Evolutionary conservation across 495 filamentous ascomycete genomes (phyloP).

Genomic region (Neurospora sp.): DNA sequence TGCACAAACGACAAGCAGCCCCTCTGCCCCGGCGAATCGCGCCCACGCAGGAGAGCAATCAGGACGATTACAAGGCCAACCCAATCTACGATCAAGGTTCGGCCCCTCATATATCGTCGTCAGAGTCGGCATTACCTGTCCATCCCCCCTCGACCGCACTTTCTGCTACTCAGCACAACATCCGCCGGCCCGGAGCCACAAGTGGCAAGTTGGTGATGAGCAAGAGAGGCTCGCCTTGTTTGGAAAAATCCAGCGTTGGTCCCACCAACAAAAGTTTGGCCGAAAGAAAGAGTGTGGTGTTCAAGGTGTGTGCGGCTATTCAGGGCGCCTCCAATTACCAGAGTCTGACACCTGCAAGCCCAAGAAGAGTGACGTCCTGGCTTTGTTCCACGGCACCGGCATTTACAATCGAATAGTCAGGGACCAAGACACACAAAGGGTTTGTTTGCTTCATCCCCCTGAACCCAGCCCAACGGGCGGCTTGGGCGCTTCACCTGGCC

Average conservation of each 20-base stretch:
- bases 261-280: not conserved
- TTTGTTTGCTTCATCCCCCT: not conserved
- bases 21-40: not conserved
- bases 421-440: not conserved
- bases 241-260: not conserved
- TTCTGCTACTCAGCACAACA: conserved; percentile 1
- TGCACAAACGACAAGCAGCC: not conserved
- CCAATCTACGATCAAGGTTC: not conserved
- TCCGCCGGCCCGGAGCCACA: conserved; percentile 8
- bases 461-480: not conserved
- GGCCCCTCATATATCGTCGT: conserved; percentile 1
- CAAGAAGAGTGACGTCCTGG: not conserved
- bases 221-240: not conserved
- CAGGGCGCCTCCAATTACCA: not conserved
- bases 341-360: conserved; percentile 1
- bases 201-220: not conserved
- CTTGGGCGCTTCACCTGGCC: not conserved
- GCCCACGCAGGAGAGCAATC: not conserved
- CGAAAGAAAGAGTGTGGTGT: conserved; percentile 2
- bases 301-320: not conserved
- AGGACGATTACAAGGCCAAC: not conserved
- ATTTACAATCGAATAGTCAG: conserved; percentile 2
- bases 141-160: not conserved
- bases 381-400: conserved; percentile 3
- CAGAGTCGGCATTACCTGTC: not conserved